A percentile compares a stretch with the other conserved stretches of the same genome.
These are phyloP conservation scores for Diaporthe ampelina DNA, from an alignment of 2,329 filamentous ascomycete genomes.

Conservation along the genomic window DNA sequence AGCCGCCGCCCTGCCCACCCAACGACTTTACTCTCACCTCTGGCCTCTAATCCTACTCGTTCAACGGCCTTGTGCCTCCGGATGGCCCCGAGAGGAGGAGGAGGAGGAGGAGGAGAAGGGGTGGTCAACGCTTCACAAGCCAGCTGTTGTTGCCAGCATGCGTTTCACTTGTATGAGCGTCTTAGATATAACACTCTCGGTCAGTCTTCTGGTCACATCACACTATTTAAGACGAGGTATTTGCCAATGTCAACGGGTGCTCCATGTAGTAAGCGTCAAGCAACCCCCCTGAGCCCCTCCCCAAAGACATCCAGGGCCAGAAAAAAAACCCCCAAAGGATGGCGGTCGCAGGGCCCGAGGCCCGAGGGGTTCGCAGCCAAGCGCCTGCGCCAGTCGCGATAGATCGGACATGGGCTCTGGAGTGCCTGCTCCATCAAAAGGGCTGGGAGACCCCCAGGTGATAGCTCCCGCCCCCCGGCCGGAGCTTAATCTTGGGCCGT, in stretches of 20 bases:
- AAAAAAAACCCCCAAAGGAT: too few relatives aligned
- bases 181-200: background rate
- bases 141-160: background rate
- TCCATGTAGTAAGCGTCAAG: background rate
- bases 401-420: slow-evolving; percentile 3
- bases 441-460: slow-evolving; percentile 12
- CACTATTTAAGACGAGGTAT: background rate
- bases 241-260: background rate
- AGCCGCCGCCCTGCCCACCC: slow-evolving; percentile 17
- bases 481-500: slow-evolving; percentile 13
- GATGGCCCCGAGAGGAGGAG: background rate
- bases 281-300: too few relatives aligned
- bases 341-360: background rate
- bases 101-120: background rate
- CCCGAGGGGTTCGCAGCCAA: slow-evolving; percentile 24
- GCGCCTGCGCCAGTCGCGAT: slow-evolving; percentile 16
- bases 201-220: slow-evolving; percentile 1
- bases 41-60: background rate
- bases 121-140: background rate
- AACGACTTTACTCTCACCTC: slow-evolving; percentile 5
- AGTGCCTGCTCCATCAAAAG: slow-evolving; percentile 4
- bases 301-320: too few relatives aligned
- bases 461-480: slow-evolving; percentile 25
- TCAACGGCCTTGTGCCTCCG: slow-evolving; percentile 38
- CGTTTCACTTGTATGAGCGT: slow-evolving; percentile 5